A percentile compares a stretch with the other conserved stretches of the same genome.
Conservation (phyloP, 2,329 filamentous ascomycete species). For the Fusarium sp. region DNA sequence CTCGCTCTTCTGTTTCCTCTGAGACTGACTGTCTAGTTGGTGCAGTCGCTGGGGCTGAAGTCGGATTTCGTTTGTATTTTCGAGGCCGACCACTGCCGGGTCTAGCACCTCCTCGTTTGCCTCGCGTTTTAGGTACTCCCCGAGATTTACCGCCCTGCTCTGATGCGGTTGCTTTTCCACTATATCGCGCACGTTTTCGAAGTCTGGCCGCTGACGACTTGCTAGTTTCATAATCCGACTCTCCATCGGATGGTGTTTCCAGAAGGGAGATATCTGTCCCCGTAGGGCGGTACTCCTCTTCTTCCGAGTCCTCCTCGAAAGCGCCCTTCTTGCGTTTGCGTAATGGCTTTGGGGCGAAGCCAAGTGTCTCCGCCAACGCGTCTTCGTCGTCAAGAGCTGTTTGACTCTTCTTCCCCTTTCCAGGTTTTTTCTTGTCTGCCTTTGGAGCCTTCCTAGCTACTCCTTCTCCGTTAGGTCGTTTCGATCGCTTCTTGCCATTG, state of each 20-base stretch:
- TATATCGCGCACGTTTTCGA: constrained; percentile 40
- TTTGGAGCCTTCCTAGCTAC: constrained; percentile 45
- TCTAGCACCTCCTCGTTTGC: constrained; percentile 53
- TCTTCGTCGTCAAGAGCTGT: constrained; percentile 37
- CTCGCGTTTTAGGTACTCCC: constrained; percentile 47
- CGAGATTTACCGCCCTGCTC: constrained; percentile 29
- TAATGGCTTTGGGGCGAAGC: constrained; percentile 18
- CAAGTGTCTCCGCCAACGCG: constrained; percentile 21
- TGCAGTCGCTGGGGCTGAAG: constrained; percentile 3
- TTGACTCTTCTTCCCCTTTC: constrained; percentile 27
- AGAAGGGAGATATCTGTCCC: constrained; percentile 39
- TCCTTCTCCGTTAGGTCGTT: constrained; percentile 36
- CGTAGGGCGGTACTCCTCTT: constrained; percentile 47
- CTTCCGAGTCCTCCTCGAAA: constrained; percentile 46
- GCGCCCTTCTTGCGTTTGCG: constrained; percentile 48
- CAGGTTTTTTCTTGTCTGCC: constrained; percentile 42
- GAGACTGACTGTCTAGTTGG: constrained; percentile 9
- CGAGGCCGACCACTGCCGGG: constrained; percentile 55
- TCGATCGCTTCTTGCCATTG: constrained; percentile 44
- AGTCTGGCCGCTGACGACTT: constrained; percentile 41
- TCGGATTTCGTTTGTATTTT: constrained; percentile 50
- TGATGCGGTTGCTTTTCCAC: constrained; percentile 17
- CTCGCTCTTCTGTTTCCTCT: constrained; percentile 15
- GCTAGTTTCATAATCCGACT: constrained; percentile 40
- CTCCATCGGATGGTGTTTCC: constrained; percentile 39